Evolutionary conservation across 176 grass and related monocot species (phyloP), one percentile per base, ranked within the genome.

Genomic region (Thalia dealbata): DNA sequence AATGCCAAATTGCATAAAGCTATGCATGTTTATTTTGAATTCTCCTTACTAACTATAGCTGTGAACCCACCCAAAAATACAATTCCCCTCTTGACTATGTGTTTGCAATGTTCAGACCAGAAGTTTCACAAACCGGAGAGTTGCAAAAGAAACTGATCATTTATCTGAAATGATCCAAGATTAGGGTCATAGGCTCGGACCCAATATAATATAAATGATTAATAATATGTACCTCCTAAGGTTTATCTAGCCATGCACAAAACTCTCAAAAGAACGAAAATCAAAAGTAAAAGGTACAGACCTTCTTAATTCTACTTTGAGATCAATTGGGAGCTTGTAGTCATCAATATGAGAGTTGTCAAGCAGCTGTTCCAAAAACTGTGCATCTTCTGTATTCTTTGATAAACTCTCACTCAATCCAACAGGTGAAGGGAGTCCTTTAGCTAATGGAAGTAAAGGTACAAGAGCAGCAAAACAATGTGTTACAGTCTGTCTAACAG

Each of bases 261-360:
- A 16, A 46, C 14, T 25, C 43, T 71, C 24, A 46, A 82, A 30
- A 83, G n/a, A 30, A 60, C 54, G 19, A 24, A 22, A 79, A 32
- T 14, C 23, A 43, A 14, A 55, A 78, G 19, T 21, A 71, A n/a
- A n/a, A 81, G 63, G 56, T 73, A 79, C 44, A 32, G 1, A 96
- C 95, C 95, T 92, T 84, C 95, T 86, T 61, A 97, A 79, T 32
- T 73, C 83, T 79, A 97, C 95, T 82, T 83, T 91, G 14, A 97
- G 95, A 81, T 92, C 72, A 77, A 97, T 71, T 55, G 72, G 82
- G 73, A 97, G 85, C 54, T 93, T 93, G 87, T 91, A 92, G 82
- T 97, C 95, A 77, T 97, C 90, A 69, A 97, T 97, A 69, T 91
- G 89, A 72, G 90, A 92, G 69, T 91, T 97, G 82, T 97, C 95